Conservation (phyloP, 345 rosid genomes). For the Pugionium cornutum region DNA sequence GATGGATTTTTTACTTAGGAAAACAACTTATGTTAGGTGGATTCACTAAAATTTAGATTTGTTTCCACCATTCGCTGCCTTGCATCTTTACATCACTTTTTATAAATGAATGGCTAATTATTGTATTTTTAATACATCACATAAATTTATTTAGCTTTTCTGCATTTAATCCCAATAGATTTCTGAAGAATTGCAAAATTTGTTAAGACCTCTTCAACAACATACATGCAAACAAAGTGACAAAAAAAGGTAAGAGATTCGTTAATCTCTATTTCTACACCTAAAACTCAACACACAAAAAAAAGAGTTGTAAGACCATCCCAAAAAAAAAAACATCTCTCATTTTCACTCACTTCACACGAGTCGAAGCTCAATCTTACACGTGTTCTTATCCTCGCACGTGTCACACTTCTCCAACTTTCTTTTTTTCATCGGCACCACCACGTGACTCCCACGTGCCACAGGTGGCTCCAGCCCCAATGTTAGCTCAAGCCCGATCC, state of each 20-base stretch:
- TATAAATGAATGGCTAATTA: too few relatives aligned
- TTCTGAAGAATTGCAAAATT: background rate
- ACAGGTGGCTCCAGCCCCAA: slow-evolving; percentile 64
- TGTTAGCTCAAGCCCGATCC: slow-evolving; percentile 62
- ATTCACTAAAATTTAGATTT: too few relatives aligned
- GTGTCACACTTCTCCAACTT: slow-evolving; percentile 45
- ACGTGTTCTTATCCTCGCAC: slow-evolving; percentile 47
- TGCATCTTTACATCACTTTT: too few relatives aligned
- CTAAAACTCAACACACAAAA: slow-evolving; percentile 28
- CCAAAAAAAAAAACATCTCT: background rate
- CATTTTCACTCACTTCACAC: slow-evolving; percentile 38
- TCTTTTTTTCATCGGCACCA: slow-evolving; percentile 74
- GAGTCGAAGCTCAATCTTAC: slow-evolving; percentile 65
- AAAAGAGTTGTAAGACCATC: slow-evolving; percentile 5
- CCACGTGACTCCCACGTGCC: slow-evolving; percentile 55
- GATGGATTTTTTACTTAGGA: too few relatives aligned
- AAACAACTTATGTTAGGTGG: too few relatives aligned
- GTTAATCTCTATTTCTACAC: slow-evolving; percentile 29
- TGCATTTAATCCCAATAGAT: background rate
- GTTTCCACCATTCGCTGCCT: too few relatives aligned
- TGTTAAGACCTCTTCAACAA: too few relatives aligned
- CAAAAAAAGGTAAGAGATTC: slow-evolving; percentile 12
- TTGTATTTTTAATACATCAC: too few relatives aligned
- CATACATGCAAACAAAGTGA: background rate
- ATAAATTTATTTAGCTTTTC: background rate